phyloP scores from a whole-genome alignment of 495 filamentous ascomycete species.

The Amniculicola lignicola region DNA sequence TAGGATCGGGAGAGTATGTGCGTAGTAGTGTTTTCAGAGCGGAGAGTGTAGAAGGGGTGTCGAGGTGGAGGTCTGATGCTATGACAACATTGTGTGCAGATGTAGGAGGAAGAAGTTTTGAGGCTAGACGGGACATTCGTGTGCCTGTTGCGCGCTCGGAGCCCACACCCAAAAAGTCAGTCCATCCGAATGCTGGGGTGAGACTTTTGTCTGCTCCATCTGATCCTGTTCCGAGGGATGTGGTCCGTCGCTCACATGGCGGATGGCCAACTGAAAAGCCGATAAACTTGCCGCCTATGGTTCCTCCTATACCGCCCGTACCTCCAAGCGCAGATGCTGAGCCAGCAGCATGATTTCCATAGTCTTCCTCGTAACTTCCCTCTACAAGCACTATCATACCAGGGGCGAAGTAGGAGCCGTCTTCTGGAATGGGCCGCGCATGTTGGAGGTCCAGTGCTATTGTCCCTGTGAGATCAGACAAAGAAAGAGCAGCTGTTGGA shows the following conservation, averaged over 20 bases:
- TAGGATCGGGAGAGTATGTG: constrained; percentile 54
- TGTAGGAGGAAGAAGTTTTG: constrained; percentile 41
- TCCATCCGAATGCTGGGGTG: constrained; percentile 86
- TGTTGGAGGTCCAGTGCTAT: constrained; percentile 80
- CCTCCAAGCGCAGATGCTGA: constrained; percentile 54
- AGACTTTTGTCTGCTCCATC: constrained; percentile 48
- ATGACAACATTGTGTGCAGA: constrained; percentile 55
- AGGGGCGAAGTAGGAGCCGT: constrained; percentile 85
- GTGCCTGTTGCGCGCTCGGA: constrained; percentile 80
- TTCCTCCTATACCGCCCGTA: constrained; percentile 77
- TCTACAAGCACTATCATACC: constrained; percentile 95
- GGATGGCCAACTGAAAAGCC: constrained; percentile 86
- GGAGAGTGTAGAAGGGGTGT: constrained; percentile 70
- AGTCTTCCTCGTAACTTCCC: constrained; percentile 91
- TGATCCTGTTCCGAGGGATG: constrained; percentile 68
- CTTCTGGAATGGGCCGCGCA: constrained; percentile 74
- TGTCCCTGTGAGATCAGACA: constrained; percentile 82
- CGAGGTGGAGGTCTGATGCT: constrained; percentile 78
- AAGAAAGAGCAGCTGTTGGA: constrained; percentile 76
- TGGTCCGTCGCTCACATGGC: constrained; percentile 77
- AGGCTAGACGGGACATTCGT: constrained; percentile 70
- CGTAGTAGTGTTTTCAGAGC: constrained; percentile 73
- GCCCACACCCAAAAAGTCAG: constrained; percentile 89
- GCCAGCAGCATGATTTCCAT: constrained; percentile 60
- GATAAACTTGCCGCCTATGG: constrained; percentile 83